Base-by-base conservation (phyloP, 2,329 filamentous ascomycete genomes). In the Didymella segeticola region DNA sequence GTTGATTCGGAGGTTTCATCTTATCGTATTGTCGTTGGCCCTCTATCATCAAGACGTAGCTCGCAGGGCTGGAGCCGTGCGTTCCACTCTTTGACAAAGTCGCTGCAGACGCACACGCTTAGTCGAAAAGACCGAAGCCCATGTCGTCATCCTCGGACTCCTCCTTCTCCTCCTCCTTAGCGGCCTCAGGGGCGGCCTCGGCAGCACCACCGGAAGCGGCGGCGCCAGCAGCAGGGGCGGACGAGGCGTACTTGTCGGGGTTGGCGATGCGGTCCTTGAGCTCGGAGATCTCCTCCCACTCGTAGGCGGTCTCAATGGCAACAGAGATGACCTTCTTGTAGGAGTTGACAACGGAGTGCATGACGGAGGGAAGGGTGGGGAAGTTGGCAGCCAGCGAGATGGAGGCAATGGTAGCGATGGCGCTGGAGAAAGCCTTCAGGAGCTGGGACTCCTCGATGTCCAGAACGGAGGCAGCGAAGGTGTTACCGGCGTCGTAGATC, bases 261-360 rank as follows among this genome's bases (percentile, higher is more conserved):
- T 99, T 98, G 82, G 91, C 91, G 74, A 99, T 97, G 79, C 95
- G 92, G 83, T 99, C 95, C 90, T 99, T 99, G 83, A 99, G 89
- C 82, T 96, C 86, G 75, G 96, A 88, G 75, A 99, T 96, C 80
- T 91, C 91, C 72, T 93, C 88, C 93, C 95, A 99, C 81, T 87
- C 89, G 85, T 89, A 89, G 68, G 96, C 93, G 71, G 91, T 97
- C 81, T 88, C 86, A 73, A 99, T 79, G 73, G 95, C 96, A 72
- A 97, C 87, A 67, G 95, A 85, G 69, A 98, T 83, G 67, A 90
- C 82, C 77, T 96, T 97, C 92, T 99, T 99, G 91, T 99, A 99
- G 74, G 83, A 79, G 87, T 98, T 99, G 86, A 98, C 85, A 67
- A 99, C 71, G 67, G 91, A 96, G 90, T 99, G 95, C 73, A 96